These are phyloP conservation scores for Heliophila coronopifolia DNA, from an alignment of 441 rosid genomes.

Conservation along the genomic window DNA sequence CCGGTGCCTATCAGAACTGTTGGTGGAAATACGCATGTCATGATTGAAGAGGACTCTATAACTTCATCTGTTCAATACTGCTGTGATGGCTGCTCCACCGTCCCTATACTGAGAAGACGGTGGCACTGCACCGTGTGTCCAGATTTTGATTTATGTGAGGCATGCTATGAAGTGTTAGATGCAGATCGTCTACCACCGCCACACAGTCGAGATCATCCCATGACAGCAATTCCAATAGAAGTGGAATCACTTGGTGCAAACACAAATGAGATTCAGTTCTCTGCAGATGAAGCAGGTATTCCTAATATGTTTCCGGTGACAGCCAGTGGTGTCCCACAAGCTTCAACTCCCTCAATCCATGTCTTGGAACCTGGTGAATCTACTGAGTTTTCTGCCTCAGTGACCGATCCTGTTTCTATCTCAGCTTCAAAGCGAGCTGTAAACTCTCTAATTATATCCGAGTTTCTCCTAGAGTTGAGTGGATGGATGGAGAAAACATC, in stretches of 20 bases:
- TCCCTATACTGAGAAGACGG: conserved; percentile 91
- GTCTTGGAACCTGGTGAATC: conserved; percentile 87
- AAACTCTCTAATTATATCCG: conserved; percentile 91
- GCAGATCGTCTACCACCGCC: conserved; percentile 91
- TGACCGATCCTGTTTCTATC: conserved; percentile 73
- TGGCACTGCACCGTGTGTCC: conserved; percentile 99
- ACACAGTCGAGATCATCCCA: conserved; percentile 94
- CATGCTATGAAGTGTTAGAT: conserved; percentile 88
- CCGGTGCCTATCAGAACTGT: conserved; percentile 55
- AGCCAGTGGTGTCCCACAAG: conserved; percentile 41
- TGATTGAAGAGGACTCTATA: conserved; percentile 96
- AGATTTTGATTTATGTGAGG: conserved; percentile 98
- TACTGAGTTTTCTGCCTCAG: conserved; percentile 74
- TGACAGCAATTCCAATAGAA: conserved; percentile 98
- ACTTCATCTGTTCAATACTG: conserved; percentile 98
- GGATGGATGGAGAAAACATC: conserved; percentile 95
- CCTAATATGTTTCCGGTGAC: conserved; percentile 49
- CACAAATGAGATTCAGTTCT: conserved; percentile 77
- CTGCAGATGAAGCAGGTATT: conserved; percentile 65
- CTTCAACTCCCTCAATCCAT: conserved; percentile 88
- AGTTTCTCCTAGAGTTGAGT: conserved; percentile 86
- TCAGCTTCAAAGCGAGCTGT: conserved; percentile 97
- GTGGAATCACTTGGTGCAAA: conserved; percentile 86
- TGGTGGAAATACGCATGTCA: conserved; percentile 67
- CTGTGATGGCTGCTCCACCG: conserved; percentile 99